A percentile compares a stretch with the other conserved stretches of the same genome.
phyloP scores from a whole-genome alignment of 129 eudicot genomes.

The Pulicaria dysenterica region DNA sequence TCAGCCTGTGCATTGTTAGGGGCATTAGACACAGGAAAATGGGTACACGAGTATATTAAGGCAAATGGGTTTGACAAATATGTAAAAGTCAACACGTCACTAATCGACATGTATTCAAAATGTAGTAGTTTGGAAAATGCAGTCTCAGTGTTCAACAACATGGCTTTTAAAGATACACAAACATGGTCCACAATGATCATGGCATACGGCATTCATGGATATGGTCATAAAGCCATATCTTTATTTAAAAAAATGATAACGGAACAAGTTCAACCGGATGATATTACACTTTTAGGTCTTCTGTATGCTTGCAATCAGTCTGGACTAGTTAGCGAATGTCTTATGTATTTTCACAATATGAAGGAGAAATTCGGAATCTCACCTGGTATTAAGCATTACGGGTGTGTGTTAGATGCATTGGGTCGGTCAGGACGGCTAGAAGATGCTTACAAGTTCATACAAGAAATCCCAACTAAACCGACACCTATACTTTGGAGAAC shows the following conservation, averaged over 20 bases:
- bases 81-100: conserved; percentile 49
- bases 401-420: conserved; percentile 46
- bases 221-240: conserved; percentile 37
- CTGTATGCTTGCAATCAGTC: conserved; percentile 48
- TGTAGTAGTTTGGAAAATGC: conserved; percentile 55
- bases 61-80: conserved; percentile 40
- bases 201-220: conserved; percentile 54
- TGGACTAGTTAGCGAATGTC: conserved; percentile 44
- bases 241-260: conserved; percentile 39
- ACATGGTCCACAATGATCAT: conserved; percentile 56
- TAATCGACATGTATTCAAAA: conserved; percentile 53
- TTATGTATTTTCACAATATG: conserved; percentile 33
- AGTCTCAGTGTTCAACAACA: conserved; percentile 33
- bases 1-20: conserved; percentile 47
- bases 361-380: conserved; percentile 30
- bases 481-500: conserved; percentile 54
- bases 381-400: conserved; percentile 51
- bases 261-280: conserved; percentile 39
- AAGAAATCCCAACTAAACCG: conserved; percentile 42
- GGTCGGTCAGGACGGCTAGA: conserved; percentile 44
- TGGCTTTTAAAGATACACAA: conserved; percentile 38
- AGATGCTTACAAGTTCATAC: conserved; percentile 43
- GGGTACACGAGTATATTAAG: conserved; percentile 50
- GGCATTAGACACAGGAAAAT: conserved; percentile 51
- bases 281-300: conserved; percentile 47